Evolutionary conservation across 2,329 filamentous ascomycete genomes (phyloP), one percentile per base, ranked within the genome.

Genomic region (Alternaria arbusti): DNA sequence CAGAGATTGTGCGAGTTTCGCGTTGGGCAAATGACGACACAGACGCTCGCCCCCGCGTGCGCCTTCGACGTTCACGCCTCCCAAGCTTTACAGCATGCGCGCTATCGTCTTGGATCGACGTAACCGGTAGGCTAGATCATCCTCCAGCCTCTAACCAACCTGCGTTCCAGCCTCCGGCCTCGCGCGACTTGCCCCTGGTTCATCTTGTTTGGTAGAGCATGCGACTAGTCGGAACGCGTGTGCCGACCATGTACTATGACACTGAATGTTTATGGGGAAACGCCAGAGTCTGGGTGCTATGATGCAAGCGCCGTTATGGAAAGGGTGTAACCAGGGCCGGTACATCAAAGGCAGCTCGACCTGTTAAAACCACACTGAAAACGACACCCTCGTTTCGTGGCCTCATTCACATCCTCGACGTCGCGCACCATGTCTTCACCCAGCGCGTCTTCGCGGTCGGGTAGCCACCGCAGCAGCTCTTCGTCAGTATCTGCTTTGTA

Each of bases 401-500:
- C 17, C 15, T 45, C 46, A 8, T 15, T 26, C 13, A 58, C 36
- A 52, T 25, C 9, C n/a, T 23, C 7, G 28, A 26, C 26, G n/a
- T 26, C 52, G 32, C 36, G 26, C 20, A 17, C 28, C 36, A 61
- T 61, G 59, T 36, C 54, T 40, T 26, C 52, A 23, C 36, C 46
- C n/a, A 17, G 26, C 46, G 57, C 57, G 59, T 36, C 54, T 20
- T 17, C 40, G n/a, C 45, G 50, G 9, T 40, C 36, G 30, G 46
- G 59, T 17, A 61, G 22, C 22, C 46, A 61, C 17, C 59, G 54
- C 12, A 47, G 32, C 36, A 43, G 46, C 40, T 51, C 45, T 5
- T 59, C 46, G 36, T 87, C 86, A 3, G 73, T 83, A 28, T 86
- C 78, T 22, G 68, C 70, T 30, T 66, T 79, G 59, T 62, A 79